These are phyloP conservation scores for Kluyveromyces dobzhanskii DNA, from an alignment of 805 yeast genomes.

Conservation along the genomic window DNA sequence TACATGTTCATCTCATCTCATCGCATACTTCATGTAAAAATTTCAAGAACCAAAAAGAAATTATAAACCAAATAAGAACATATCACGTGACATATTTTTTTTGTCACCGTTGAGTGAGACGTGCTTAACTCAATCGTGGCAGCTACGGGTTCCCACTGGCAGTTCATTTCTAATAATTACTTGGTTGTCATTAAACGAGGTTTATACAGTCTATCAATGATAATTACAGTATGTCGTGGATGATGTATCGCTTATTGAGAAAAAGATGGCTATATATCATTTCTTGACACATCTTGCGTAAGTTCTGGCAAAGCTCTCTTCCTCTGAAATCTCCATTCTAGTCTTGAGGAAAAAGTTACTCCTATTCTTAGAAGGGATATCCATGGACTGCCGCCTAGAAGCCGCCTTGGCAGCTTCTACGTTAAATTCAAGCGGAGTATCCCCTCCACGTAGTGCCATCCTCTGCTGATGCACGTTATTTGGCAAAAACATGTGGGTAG, in stretches of 20 bases:
- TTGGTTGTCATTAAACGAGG: neutral
- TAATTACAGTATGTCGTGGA: neutral
- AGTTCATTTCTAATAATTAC: neutral
- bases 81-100: neutral
- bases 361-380: conserved; percentile 26
- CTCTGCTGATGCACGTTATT: conserved; percentile 31
- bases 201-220: conserved; percentile 1
- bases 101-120: too few relatives aligned
- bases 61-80: neutral
- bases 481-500: conserved; percentile 55
- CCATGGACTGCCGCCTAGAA: conserved; percentile 24
- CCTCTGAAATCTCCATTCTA: conserved; percentile 27
- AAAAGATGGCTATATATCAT: conserved; percentile 5
- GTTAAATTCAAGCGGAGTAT: conserved; percentile 2
- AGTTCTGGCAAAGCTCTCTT: conserved; percentile 17
- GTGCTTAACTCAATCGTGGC: too few relatives aligned
- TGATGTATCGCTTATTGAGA: too few relatives aligned
- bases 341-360: conserved; percentile 23
- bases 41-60: neutral
- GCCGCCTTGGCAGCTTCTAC: neutral
- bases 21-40: neutral
- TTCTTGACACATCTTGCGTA: conserved; percentile 9
- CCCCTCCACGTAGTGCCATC: conserved; percentile 12
- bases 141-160: too few relatives aligned
- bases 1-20: conserved; percentile 1